These are phyloP conservation scores for Trichoderma asperellum DNA, from an alignment of 2,329 filamentous ascomycete genomes.

Conservation along the genomic window DNA sequence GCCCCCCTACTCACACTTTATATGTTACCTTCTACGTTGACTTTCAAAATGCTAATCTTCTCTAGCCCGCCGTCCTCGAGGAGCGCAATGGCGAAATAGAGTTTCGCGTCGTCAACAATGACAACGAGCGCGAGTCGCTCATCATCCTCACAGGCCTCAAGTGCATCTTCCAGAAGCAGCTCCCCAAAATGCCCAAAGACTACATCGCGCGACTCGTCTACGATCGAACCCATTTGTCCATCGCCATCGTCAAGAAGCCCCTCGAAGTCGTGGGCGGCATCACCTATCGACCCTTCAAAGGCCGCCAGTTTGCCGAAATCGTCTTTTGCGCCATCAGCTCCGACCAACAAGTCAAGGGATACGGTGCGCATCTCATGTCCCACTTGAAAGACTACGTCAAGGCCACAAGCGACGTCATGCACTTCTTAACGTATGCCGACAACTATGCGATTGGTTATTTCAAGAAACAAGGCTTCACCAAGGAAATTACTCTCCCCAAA, in stretches of 20 bases:
- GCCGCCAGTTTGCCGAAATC: slow-evolving; percentile 92
- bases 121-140: slow-evolving; percentile 81
- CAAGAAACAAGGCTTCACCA: slow-evolving; percentile 98
- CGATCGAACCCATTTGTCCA: slow-evolving; percentile 92
- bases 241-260: slow-evolving; percentile 96
- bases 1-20: neutral
- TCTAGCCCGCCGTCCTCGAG: slow-evolving; percentile 82
- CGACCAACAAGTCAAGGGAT: slow-evolving; percentile 98
- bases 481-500: slow-evolving; percentile 91
- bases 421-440: slow-evolving; percentile 97
- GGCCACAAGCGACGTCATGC: slow-evolving; percentile 94
- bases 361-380: slow-evolving; percentile 96
- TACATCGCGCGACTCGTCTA: slow-evolving; percentile 98
- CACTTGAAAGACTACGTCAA: slow-evolving; percentile 98
- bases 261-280: slow-evolving; percentile 96
- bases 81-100: slow-evolving; percentile 94
- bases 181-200: slow-evolving; percentile 99
- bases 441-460: slow-evolving; percentile 99
- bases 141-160: slow-evolving; percentile 96
- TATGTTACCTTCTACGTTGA: neutral
- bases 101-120: slow-evolving; percentile 97
- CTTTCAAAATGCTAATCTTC: neutral
- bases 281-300: slow-evolving; percentile 92
- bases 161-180: slow-evolving; percentile 97
- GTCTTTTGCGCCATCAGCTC: slow-evolving; percentile 98